phyloP scores from a whole-genome alignment of 305 asterid genomes.

The Fraxinus sp. region DNA sequence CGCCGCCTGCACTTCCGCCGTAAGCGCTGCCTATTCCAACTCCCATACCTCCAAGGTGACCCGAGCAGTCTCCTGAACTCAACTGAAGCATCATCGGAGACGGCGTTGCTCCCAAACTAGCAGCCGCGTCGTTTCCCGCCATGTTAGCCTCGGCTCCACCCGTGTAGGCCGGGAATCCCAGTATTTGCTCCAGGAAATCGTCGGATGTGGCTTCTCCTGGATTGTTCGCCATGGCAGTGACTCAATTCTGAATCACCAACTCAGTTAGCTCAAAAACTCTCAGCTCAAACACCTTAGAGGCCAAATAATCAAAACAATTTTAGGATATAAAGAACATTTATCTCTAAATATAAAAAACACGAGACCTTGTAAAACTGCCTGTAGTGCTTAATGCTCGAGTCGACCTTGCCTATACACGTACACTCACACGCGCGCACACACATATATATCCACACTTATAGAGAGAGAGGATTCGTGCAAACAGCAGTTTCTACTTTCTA shows the following conservation, averaged over 20 bases:
- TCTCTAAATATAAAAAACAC: no score
- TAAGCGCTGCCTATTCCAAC: conserved; percentile 37
- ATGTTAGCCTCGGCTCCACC: conserved; percentile 31
- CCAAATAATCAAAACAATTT: background rate
- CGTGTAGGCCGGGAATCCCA: conserved; percentile 44
- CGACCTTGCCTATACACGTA: background rate
- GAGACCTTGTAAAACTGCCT: background rate
- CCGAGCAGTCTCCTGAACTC: conserved; percentile 30
- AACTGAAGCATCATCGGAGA: conserved; percentile 22
- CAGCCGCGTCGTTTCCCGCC: conserved; percentile 36
- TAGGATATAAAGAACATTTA: background rate
- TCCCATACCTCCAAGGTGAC: conserved; percentile 43
- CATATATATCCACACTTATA: no score
- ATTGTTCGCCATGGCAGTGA: conserved; percentile 40
- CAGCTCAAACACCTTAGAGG: background rate
- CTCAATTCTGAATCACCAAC: conserved; percentile 12
- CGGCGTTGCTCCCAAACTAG: conserved; percentile 28
- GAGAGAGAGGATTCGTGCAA: background rate
- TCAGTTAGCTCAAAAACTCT: background rate
- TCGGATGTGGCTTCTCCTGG: conserved; percentile 46
- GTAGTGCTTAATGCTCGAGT: background rate
- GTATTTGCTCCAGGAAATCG: conserved; percentile 53
- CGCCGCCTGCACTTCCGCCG: conserved; percentile 26
- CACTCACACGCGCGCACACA: background rate
- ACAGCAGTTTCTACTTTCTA: conserved; percentile 20